phyloP scores from a whole-genome alignment of 2,329 filamentous ascomycete genomes.

The Alternaria sp. region DNA sequence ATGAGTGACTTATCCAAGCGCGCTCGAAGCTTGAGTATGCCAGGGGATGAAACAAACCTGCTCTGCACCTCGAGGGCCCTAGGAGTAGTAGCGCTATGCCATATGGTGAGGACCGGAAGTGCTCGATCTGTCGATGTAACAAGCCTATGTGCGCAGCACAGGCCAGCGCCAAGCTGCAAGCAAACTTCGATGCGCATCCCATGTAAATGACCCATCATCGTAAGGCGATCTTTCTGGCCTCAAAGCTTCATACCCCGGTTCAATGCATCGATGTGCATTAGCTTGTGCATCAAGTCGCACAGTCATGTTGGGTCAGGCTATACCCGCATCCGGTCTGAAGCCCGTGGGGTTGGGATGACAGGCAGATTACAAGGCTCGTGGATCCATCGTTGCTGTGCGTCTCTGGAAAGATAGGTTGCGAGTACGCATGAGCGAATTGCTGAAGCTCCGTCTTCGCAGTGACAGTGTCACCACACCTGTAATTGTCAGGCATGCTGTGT shows the following conservation, averaged over 20 bases:
- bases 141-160: background rate
- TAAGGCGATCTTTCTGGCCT: background rate
- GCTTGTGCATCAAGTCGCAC: constrained; percentile 2
- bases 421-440: constrained; percentile 2
- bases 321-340: background rate
- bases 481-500: constrained; percentile 18
- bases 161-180: constrained; percentile 12
- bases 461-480: constrained; percentile 11
- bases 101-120: background rate
- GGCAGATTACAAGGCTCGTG: constrained; percentile 20
- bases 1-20: background rate
- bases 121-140: background rate
- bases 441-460: constrained; percentile 15
- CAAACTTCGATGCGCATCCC: constrained; percentile 10
- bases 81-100: background rate
- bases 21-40: background rate
- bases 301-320: background rate
- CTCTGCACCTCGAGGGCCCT: background rate
- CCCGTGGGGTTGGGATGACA: constrained; percentile 14
- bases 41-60: background rate
- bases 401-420: background rate
- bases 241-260: background rate
- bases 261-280: background rate
- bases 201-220: background rate
- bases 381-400: constrained; percentile 1